phyloP scores from a whole-genome alignment of 441 rosid species.

The Populus trichocarpa region DNA sequence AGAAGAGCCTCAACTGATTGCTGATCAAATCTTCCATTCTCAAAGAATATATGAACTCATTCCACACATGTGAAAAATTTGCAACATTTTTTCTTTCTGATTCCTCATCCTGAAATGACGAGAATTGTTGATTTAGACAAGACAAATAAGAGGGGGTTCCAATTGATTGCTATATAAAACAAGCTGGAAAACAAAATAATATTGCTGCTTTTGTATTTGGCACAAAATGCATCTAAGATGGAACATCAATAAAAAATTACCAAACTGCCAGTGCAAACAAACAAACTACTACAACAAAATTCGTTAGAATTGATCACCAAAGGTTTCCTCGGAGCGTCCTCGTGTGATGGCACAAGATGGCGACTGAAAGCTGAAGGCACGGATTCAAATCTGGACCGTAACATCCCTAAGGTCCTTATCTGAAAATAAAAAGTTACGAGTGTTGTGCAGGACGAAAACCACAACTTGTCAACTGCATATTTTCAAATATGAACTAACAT shows the following conservation, averaged over 20 bases:
- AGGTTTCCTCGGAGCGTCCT: conserved; percentile 25
- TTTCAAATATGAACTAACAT: not conserved
- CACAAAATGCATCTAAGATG: not conserved
- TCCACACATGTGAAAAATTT: conserved; percentile 83
- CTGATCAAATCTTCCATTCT: conserved; percentile 89
- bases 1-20: conserved; percentile 55
- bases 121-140: conserved; percentile 24
- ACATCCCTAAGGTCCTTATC: conserved; percentile 97
- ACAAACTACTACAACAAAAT: not conserved
- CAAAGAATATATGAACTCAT: conserved; percentile 78
- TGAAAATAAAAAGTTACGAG: conserved; percentile 23
- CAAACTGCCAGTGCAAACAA: not conserved
- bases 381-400: conserved; percentile 78
- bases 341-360: conserved; percentile 53
- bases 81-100: conserved; percentile 44
- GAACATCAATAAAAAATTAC: conserved; percentile 8
- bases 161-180: not conserved
- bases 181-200: not conserved
- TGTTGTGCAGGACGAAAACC: conserved; percentile 3
- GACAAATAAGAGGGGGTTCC: not conserved
- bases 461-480: not conserved
- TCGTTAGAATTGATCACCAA: conserved; percentile 27
- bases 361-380: conserved; percentile 63
- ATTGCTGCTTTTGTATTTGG: not conserved
- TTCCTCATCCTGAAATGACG: conserved; percentile 39